phyloP scores from a whole-genome alignment of 2,329 filamentous ascomycete species.

The Monosporascus ibericus region DNA sequence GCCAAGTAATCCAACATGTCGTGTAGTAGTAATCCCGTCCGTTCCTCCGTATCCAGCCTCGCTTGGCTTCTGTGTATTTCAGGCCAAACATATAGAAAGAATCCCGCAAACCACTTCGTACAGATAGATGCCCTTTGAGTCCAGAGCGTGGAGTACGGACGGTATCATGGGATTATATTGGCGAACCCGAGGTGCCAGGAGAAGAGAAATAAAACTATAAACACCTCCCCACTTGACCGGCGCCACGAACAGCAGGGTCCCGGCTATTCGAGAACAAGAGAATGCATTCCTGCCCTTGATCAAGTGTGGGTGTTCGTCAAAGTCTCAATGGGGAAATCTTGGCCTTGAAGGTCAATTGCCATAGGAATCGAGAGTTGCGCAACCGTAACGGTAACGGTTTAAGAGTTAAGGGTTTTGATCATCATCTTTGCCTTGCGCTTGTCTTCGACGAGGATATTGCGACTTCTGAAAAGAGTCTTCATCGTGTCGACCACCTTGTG shows the following conservation, averaged over 20 bases:
- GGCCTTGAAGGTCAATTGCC: background rate
- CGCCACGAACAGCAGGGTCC: background rate
- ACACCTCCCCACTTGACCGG: background rate
- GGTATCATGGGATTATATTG: background rate
- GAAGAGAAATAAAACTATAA: background rate
- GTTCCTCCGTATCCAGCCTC: background rate
- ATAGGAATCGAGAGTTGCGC: background rate
- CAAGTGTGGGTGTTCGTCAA: background rate
- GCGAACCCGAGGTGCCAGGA: too few relatives aligned
- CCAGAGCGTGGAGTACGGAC: background rate
- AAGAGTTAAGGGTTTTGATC: slow-evolving; percentile 59
- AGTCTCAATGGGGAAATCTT: background rate
- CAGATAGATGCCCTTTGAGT: background rate
- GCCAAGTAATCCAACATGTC: background rate
- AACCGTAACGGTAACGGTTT: slow-evolving; percentile 10
- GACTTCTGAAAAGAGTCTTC: slow-evolving; percentile 58
- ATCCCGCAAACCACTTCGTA: background rate
- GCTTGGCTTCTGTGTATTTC: background rate
- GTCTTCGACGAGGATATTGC: slow-evolving; percentile 64
- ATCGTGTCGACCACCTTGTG: slow-evolving; percentile 75
- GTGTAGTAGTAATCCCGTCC: background rate
- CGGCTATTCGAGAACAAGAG: background rate
- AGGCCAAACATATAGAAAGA: background rate
- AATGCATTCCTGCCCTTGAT: background rate
- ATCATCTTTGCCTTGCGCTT: slow-evolving; percentile 64